These are phyloP conservation scores for Fusarium acutatum DNA, from an alignment of 2,329 filamentous ascomycete genomes.

Conservation along the genomic window DNA sequence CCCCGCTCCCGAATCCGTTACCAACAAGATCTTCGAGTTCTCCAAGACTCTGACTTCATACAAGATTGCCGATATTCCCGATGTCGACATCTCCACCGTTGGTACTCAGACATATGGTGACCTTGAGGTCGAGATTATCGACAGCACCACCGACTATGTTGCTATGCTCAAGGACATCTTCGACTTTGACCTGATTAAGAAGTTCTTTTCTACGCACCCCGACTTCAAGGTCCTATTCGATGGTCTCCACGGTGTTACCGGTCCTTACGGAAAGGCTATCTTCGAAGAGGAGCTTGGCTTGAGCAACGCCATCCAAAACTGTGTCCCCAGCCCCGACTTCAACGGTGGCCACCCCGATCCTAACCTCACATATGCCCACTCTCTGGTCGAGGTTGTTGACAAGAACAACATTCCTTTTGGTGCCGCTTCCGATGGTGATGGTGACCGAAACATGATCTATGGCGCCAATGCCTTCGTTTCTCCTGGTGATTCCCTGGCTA, in stretches of 20 bases:
- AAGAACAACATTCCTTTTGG: conserved; percentile 93
- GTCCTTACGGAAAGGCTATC: conserved; percentile 92
- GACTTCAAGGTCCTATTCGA: conserved; percentile 99
- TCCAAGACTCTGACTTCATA: conserved; percentile 92
- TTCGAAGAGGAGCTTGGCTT: conserved; percentile 94
- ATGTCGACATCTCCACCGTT: conserved; percentile 84
- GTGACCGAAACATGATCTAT: conserved; percentile 99
- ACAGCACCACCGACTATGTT: conserved; percentile 91
- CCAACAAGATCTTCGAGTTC: conserved; percentile 95
- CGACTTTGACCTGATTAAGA: conserved; percentile 95
- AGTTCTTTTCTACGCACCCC: conserved; percentile 84
- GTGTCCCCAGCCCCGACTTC: conserved; percentile 91
- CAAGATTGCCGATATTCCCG: conserved; percentile 87
- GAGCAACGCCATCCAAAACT: conserved; percentile 84
- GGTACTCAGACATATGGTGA: conserved; percentile 85
- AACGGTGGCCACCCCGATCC: conserved; percentile 97
- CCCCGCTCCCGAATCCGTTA: conserved; percentile 93
- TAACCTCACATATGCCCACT: conserved; percentile 96
- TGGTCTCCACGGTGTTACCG: conserved; percentile 92
- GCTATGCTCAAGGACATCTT: conserved; percentile 98
- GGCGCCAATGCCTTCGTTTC: conserved; percentile 96
- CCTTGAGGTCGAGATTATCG: conserved; percentile 93
- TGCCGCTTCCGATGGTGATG: conserved; percentile 94
- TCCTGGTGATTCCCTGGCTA: conserved; percentile 95
- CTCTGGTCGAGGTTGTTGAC: conserved; percentile 92